These are phyloP conservation scores for Zasmidium cellare DNA, from an alignment of 2,329 filamentous ascomycete genomes.

Conservation along the genomic window DNA sequence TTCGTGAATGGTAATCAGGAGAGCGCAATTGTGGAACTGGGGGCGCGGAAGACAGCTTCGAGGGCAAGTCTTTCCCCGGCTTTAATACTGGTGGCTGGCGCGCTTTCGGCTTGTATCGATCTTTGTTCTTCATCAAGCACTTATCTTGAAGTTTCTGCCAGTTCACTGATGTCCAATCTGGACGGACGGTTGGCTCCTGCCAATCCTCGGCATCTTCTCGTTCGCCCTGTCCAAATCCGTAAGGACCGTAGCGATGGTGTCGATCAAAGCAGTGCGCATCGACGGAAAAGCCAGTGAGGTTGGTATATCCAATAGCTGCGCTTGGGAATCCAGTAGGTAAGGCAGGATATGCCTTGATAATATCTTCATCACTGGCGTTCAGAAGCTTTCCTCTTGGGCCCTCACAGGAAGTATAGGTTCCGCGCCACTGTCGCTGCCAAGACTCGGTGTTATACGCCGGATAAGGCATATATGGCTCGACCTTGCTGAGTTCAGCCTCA, in stretches of 20 bases:
- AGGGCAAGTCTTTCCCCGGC: conserved; percentile 26
- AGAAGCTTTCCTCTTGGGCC: conserved; percentile 56
- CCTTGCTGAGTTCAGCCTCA: conserved; percentile 34
- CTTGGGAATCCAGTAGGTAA: conserved; percentile 59
- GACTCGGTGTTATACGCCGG: conserved; percentile 65
- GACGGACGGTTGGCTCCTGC: conserved; percentile 33
- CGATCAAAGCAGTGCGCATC: conserved; percentile 65
- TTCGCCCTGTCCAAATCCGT: conserved; percentile 57
- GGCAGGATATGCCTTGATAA: conserved; percentile 62
- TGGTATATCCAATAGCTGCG: conserved; percentile 64
- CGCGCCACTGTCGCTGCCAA: conserved; percentile 60
- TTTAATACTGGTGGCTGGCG: conserved; percentile 29
- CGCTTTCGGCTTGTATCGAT: conserved; percentile 55
- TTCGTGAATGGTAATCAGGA: conserved; percentile 41
- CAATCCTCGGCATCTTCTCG: conserved; percentile 38
- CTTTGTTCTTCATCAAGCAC: conserved; percentile 66
- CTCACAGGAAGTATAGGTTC: conserved; percentile 63
- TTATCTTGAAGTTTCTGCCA: conserved; percentile 71
- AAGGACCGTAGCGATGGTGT: conserved; percentile 53
- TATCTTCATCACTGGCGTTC: conserved; percentile 61
- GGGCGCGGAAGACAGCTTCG: conserved; percentile 10
- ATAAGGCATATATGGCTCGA: conserved; percentile 69
- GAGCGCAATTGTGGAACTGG: conserved; percentile 1
- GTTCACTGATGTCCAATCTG: conserved; percentile 64
- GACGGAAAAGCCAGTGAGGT: conserved; percentile 60